Conservation (phyloP, 2,329 filamentous ascomycete species). For the Trichoderma koningii region DNA sequence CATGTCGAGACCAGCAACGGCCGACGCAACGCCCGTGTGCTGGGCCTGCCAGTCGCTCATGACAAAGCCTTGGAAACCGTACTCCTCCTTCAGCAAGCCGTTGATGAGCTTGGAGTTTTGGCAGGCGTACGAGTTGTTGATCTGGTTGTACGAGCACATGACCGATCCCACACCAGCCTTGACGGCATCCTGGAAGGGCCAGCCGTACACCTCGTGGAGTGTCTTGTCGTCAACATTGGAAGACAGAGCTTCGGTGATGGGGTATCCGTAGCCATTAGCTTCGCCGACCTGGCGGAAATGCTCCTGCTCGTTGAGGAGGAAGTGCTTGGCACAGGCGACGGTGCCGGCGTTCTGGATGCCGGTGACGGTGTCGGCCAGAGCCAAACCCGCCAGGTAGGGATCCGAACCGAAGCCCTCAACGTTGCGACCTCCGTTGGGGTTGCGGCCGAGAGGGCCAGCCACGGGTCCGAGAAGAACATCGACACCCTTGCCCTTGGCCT, state of each 20-base stretch:
- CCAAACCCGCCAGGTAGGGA: conserved; percentile 71
- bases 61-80: conserved; percentile 80
- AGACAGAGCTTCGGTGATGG: conserved; percentile 62
- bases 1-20: conserved; percentile 79
- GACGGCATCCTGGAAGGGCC: conserved; percentile 76
- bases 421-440: conserved; percentile 53
- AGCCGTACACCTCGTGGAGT: conserved; percentile 74
- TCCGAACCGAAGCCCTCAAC: conserved; percentile 73
- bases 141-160: conserved; percentile 73
- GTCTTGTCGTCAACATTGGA: conserved; percentile 72
- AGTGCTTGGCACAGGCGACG: conserved; percentile 82
- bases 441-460: conserved; percentile 50
- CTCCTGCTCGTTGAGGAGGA: conserved; percentile 74
- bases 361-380: conserved; percentile 70
- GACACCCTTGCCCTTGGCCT: conserved; percentile 74
- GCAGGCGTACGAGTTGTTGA: conserved; percentile 80
- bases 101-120: conserved; percentile 79
- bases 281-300: conserved; percentile 68
- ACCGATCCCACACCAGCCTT: conserved; percentile 64
- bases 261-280: conserved; percentile 55
- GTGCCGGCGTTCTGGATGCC: conserved; percentile 82
- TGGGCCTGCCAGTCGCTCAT: conserved; percentile 81
- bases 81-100: conserved; percentile 73
- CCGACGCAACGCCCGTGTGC: conserved; percentile 66
- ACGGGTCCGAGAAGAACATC: conserved; percentile 66